Conservation (phyloP, 208 protist species). For the Phytomonas sp. region DNA sequence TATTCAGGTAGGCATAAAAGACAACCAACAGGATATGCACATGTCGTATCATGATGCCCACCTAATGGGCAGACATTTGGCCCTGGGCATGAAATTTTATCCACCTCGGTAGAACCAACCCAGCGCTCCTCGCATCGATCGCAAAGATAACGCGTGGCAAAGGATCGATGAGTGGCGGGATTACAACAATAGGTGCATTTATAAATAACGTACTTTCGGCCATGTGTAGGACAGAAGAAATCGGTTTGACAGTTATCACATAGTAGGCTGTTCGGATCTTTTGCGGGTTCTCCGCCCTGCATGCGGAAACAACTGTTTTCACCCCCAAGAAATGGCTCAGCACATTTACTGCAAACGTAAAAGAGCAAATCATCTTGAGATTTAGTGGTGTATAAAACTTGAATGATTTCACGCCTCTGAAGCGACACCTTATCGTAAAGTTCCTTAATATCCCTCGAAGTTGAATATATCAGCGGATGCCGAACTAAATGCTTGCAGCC, state of each 20-base stretch:
- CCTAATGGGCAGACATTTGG: conserved; percentile 39
- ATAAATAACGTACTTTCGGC: conserved; percentile 50
- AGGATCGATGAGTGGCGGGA: conserved; percentile 72
- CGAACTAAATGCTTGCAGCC: conserved; percentile 72
- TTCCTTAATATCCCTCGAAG: conserved; percentile 33
- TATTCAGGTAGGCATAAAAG: conserved; percentile 26
- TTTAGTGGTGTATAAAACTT: conserved; percentile 27
- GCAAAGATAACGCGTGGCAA: conserved; percentile 78
- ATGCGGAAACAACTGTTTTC: conserved; percentile 69
- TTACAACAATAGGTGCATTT: conserved; percentile 89
- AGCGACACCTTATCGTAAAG: conserved; percentile 27
- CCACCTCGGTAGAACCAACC: conserved; percentile 43
- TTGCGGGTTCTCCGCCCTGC: conserved; percentile 46
- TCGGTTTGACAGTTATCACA: conserved; percentile 63
- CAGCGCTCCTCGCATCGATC: conserved; percentile 60
- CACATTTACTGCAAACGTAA: conserved; percentile 67
- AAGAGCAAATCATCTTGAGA: conserved; percentile 62
- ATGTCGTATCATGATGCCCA: conserved; percentile 23
- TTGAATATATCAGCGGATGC: conserved; percentile 29
- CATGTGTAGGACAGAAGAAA: conserved; percentile 34
- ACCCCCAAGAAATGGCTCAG: conserved; percentile 65
- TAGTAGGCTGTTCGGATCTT: conserved; percentile 46
- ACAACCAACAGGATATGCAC: conserved; percentile 35
- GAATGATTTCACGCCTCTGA: conserved; percentile 16
- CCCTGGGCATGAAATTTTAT: conserved; percentile 45